Conservation (phyloP, 2,329 filamentous ascomycete genomes). For the Fusarium pininemorale region DNA sequence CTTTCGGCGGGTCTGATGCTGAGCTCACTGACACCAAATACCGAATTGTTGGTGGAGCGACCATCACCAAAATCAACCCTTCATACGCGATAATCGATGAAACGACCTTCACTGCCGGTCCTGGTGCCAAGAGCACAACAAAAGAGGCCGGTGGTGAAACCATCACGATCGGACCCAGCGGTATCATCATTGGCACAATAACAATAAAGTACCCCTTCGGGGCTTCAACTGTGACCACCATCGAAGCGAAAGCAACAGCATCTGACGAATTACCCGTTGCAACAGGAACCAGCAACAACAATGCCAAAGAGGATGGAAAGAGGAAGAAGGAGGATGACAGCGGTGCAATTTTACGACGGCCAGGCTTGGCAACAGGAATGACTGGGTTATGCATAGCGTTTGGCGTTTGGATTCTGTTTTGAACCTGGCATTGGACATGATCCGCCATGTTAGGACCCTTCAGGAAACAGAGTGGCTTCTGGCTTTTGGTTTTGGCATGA, state of each 20-base stretch:
- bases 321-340: constrained; percentile 36
- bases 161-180: constrained; percentile 60
- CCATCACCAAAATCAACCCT: constrained; percentile 59
- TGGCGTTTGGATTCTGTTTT: constrained; percentile 51
- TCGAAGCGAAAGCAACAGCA: constrained; percentile 47
- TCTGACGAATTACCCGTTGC: constrained; percentile 35
- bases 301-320: constrained; percentile 36
- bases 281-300: constrained; percentile 38
- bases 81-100: constrained; percentile 60
- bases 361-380: constrained; percentile 30
- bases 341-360: constrained; percentile 7
- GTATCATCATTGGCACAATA: constrained; percentile 59
- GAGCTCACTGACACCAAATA: constrained; percentile 50
- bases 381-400: constrained; percentile 51
- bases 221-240: constrained; percentile 53
- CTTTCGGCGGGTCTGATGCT: constrained; percentile 55
- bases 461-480: not conserved
- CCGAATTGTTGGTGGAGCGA: constrained; percentile 62
- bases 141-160: constrained; percentile 60
- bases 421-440: constrained; percentile 6
- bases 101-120: constrained; percentile 61
- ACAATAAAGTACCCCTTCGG: constrained; percentile 58
- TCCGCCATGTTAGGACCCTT: not conserved
- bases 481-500: not conserved
- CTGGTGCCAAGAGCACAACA: constrained; percentile 53